These are phyloP conservation scores for Aspergillus sp. DNA, from an alignment of 2,329 filamentous ascomycete species.

Conservation along the genomic window DNA sequence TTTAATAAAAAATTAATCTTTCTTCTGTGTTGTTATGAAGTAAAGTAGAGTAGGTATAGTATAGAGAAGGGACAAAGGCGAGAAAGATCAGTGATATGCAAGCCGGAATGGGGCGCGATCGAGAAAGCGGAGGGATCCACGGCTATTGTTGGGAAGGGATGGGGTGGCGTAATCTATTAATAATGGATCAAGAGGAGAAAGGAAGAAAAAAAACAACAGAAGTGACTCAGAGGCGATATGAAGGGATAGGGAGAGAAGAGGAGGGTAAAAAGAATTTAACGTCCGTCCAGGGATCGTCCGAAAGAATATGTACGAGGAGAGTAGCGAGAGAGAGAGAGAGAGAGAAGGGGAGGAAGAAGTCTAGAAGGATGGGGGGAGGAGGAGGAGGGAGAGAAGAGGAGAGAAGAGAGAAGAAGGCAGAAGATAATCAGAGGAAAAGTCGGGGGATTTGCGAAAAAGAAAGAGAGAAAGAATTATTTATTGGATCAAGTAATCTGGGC, in stretches of 20 bases:
- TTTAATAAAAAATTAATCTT: no score
- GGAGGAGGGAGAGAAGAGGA: conserved; percentile 4
- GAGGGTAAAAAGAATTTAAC: not conserved
- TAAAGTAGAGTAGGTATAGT: no score
- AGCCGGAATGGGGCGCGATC: not conserved
- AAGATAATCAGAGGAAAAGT: conserved; percentile 10
- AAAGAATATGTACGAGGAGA: no score
- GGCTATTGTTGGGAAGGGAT: conserved; percentile 2
- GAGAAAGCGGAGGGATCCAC: conserved; percentile 14
- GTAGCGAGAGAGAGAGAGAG: conserved; percentile 8
- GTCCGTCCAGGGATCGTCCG: no score
- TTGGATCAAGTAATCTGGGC: no score
- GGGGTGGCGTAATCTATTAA: conserved; percentile 19
- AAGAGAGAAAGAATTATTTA: no score
- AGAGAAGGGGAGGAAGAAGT: conserved; percentile 3
- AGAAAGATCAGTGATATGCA: no score
- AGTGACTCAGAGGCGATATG: not conserved
- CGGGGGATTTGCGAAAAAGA: not conserved
- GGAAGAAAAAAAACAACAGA: conserved; percentile 3
- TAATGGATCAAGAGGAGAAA: conserved; percentile 6
- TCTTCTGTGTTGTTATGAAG: no score
- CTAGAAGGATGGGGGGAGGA: conserved; percentile 4
- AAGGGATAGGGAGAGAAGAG: not conserved
- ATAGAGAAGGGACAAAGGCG: no score
- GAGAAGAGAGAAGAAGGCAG: conserved; percentile 8